Conservation (phyloP, 805 yeast species). For the Pichia kluyveri region DNA sequence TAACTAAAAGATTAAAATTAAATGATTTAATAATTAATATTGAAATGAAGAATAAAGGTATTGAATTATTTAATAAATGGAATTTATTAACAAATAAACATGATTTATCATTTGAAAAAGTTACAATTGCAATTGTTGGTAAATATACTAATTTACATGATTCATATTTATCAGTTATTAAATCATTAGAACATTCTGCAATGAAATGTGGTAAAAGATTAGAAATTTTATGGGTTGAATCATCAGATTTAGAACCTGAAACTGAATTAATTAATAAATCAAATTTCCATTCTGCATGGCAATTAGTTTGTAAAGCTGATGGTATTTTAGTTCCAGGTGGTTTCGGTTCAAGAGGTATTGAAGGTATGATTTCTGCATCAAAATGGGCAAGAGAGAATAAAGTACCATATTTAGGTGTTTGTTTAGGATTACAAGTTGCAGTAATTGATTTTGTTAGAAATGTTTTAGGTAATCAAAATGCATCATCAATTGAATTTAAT, state of each 20-base stretch:
- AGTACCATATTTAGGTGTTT: slow-evolving; percentile 92
- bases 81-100: slow-evolving; percentile 64
- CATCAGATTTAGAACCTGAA: slow-evolving; percentile 77
- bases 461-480: slow-evolving; percentile 56
- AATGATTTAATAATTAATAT: slow-evolving; percentile 34
- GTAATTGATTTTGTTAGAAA: slow-evolving; percentile 87
- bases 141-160: slow-evolving; percentile 94
- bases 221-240: slow-evolving; percentile 93
- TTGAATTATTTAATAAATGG: slow-evolving; percentile 68
- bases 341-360: slow-evolving; percentile 93
- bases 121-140: slow-evolving; percentile 93
- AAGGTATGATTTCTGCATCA: slow-evolving; percentile 96
- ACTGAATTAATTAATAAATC: slow-evolving; percentile 56
- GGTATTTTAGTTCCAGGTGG: slow-evolving; percentile 99
- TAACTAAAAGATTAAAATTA: slow-evolving; percentile 60
- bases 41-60: slow-evolving; percentile 58
- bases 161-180: slow-evolving; percentile 88
- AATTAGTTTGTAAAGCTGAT: slow-evolving; percentile 82
- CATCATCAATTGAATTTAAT: slow-evolving; percentile 79
- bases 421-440: slow-evolving; percentile 95
- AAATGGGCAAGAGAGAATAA: slow-evolving; percentile 96
- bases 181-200: slow-evolving; percentile 90
- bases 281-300: slow-evolving; percentile 93
- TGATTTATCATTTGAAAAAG: slow-evolving; percentile 78
- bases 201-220: slow-evolving; percentile 81